A percentile compares a stretch with the other conserved stretches of the same genome.
Evolutionary conservation across 805 yeast genomes (phyloP).

Genomic region (Candida succiphila): DNA sequence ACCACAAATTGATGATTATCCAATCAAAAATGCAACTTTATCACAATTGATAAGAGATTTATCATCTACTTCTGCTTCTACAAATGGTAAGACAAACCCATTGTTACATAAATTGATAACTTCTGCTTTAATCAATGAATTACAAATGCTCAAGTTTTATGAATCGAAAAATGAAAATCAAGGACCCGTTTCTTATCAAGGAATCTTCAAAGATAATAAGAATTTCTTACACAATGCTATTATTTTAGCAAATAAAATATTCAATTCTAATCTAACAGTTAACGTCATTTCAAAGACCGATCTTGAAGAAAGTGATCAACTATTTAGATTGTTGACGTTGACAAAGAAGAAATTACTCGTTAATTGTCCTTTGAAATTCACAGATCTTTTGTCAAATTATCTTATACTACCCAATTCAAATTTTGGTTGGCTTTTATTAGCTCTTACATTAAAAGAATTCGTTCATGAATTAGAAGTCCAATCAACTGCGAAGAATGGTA

Average conservation of each 20-base stretch:
- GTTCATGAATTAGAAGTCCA: constrained; percentile 15
- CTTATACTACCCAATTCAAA: constrained; percentile 29
- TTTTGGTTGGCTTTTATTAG: constrained; percentile 34
- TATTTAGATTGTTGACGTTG: constrained; percentile 25
- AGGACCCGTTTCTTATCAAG: constrained; percentile 14
- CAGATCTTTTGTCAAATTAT: constrained; percentile 38
- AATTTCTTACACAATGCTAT: constrained; percentile 42
- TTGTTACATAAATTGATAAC: constrained; percentile 16
- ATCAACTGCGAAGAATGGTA: constrained; percentile 10
- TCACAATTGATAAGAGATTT: constrained; percentile 14
- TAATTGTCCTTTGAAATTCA: constrained; percentile 38
- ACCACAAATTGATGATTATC: not conserved
- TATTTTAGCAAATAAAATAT: constrained; percentile 38
- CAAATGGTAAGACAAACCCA: not conserved
- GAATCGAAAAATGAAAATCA: constrained; percentile 19
- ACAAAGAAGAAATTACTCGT: constrained; percentile 39
- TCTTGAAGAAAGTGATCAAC: constrained; percentile 5
- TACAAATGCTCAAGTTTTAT: constrained; percentile 20
- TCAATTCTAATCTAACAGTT: constrained; percentile 10
- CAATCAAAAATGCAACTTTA: constrained; percentile 7
- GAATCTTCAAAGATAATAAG: constrained; percentile 23
- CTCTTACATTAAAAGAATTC: constrained; percentile 38
- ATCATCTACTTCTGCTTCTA: constrained; percentile 15
- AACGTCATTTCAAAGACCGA: not conserved
- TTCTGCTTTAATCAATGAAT: constrained; percentile 22